Base-by-base conservation (phyloP, 345 rosid species). In the Bretschneidera sinensis region DNA sequence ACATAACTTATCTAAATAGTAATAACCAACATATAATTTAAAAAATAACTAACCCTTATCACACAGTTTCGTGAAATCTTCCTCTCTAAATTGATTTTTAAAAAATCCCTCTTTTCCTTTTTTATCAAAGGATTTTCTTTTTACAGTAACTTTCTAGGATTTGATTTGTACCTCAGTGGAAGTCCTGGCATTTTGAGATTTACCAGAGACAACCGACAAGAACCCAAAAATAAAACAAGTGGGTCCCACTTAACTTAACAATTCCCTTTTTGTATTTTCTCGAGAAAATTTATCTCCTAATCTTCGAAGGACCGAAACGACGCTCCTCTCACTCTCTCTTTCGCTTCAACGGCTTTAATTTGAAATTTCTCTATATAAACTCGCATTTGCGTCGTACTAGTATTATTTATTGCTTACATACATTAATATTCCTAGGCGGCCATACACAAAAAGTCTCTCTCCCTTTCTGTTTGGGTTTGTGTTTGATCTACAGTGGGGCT, bases 181-280 rank as follows among this genome's bases (percentile, higher is more conserved):
- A 28, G 5, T 28, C 8, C 33, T 28, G 33, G 33, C 33, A 28
- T 28, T 3, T 28, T 28, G 33, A 8, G 33, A 28, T 28, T 2
- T 28, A 28, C 33, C 33, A 39, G 10, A 39, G n/a, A n/a, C n/a
- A n/a, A n/a, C n/a, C n/a, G 45, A 39, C 33, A 14, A 39, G 45
- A 39, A 39, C 4, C 16, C 11, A 7, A 39, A 39, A 39, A 28
- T 28, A 4, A 7, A 62, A 48, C n/a, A n/a, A 48, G 10, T 17
- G 67, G 74, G 67, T 9, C 73, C 68, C 71, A 23, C 23, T 25
- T 49, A 8, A 49, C 34, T 53, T 18, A 55, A 43, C n/a, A 24
- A 8, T 21, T 71, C 50, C 0, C 66, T 55, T 77, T 75, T 79
- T 77, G 88, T 82, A 78, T 77, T 79, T 77, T 83, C 77, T 69